A percentile compares a stretch with the other conserved stretches of the same genome.
Evolutionary conservation across 768 basidiomycete species (phyloP).

Genomic region (Termitomyces sp.): DNA sequence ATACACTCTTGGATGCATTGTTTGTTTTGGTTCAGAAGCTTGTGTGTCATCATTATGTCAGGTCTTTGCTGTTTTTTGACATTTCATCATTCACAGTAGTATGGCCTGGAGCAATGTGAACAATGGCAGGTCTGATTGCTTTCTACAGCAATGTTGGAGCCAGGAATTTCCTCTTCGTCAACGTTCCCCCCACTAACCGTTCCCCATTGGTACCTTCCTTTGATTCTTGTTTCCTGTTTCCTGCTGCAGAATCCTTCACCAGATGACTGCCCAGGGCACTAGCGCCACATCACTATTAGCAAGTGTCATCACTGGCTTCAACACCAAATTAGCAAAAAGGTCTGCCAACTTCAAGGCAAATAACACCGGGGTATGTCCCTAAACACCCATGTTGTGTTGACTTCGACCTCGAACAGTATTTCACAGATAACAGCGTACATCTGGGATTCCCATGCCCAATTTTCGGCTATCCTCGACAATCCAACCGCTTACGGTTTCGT

Average conservation of each 20-base stretch:
- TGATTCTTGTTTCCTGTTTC: background rate
- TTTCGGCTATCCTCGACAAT: slow-evolving; percentile 33
- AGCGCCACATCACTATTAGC: slow-evolving; percentile 25
- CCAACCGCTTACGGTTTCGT: slow-evolving; percentile 41
- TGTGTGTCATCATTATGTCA: slow-evolving; percentile 26
- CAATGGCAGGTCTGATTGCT: background rate
- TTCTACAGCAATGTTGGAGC: slow-evolving; percentile 44
- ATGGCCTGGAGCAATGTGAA: background rate
- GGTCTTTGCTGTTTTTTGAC: background rate
- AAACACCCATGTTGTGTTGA: background rate
- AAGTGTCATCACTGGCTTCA: too few relatives aligned
- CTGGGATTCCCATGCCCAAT: slow-evolving; percentile 48
- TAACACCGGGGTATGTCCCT: slow-evolving; percentile 19
- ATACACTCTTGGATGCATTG: slow-evolving; percentile 43
- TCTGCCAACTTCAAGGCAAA: slow-evolving; percentile 36
- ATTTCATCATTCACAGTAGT: too few relatives aligned
- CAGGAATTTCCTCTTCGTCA: slow-evolving; percentile 50
- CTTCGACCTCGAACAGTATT: background rate
- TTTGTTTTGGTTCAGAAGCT: slow-evolving; percentile 48
- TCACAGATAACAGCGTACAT: slow-evolving; percentile 41
- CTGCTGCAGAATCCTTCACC: background rate
- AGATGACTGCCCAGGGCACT: slow-evolving; percentile 47
- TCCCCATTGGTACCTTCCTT: slow-evolving; percentile 33
- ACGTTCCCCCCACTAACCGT: slow-evolving; percentile 39
- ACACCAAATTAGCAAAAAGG: slow-evolving; percentile 36